Percentiles rank a stretch among this genome's conserved stretches.
phyloP scores from a whole-genome alignment of 176 grass and related monocot genomes.

The Hyparrhenia diplandra region DNA sequence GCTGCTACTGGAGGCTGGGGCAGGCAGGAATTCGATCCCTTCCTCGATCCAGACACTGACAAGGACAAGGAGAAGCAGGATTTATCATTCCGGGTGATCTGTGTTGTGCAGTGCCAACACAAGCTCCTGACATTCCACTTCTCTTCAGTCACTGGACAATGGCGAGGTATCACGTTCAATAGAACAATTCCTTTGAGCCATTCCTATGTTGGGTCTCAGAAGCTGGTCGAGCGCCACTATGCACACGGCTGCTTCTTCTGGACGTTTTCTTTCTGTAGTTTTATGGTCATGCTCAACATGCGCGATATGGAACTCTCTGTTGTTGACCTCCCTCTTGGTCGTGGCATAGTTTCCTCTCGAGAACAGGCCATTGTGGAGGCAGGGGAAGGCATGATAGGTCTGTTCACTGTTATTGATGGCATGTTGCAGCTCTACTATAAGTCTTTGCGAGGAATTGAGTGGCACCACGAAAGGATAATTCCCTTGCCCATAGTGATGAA shows the following conservation, averaged over 20 bases:
- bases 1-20: not conserved
- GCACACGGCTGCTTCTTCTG: not conserved
- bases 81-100: conserved; percentile 15
- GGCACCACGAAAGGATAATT: too few species aligned
- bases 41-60: not conserved
- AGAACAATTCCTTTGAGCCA: not conserved
- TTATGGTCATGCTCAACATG: not conserved
- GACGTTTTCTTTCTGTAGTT: too few species aligned
- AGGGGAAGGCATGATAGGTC: too few species aligned
- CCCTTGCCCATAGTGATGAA: too few species aligned
- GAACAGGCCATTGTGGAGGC: too few species aligned
- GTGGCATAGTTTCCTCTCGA: too few species aligned
- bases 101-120: not conserved
- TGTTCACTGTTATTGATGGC: too few species aligned
- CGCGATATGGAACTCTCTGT: not conserved
- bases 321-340: too few species aligned
- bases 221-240: not conserved
- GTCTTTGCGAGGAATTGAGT: too few species aligned
- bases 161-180: not conserved
- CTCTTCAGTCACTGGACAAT: not conserved
- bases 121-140: conserved; percentile 12
- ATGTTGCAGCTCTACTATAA: too few species aligned
- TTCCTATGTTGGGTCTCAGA: too few species aligned
- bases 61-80: not conserved
- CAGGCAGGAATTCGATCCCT: not conserved